Evolutionary conservation across 306 rosid species (phyloP).

Genomic region (Mimosa bimucronata): DNA sequence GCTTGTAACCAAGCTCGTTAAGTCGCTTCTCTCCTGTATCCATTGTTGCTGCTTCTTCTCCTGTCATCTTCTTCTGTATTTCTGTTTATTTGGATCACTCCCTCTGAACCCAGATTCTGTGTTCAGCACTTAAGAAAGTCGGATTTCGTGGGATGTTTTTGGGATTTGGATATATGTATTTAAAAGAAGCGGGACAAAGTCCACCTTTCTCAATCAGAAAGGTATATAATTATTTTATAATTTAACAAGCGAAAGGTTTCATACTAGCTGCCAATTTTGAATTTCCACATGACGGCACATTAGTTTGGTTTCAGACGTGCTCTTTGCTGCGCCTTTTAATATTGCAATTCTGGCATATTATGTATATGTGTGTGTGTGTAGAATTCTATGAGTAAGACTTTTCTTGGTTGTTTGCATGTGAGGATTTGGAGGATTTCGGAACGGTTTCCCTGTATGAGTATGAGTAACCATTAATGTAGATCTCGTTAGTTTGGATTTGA

Average conservation of each 20-base stretch:
- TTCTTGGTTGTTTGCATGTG: background rate
- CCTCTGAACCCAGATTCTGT: constrained; percentile 35
- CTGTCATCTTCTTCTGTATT: constrained; percentile 27
- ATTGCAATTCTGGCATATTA: background rate
- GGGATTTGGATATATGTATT: background rate
- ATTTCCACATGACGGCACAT: background rate
- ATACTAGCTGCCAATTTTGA: constrained; percentile 32
- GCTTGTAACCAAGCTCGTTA: constrained; percentile 88
- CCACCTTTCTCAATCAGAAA: background rate
- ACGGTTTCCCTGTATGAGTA: too few relatives aligned
- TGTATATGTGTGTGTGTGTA: too few relatives aligned
- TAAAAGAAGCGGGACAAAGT: background rate
- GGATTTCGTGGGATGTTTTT: background rate
- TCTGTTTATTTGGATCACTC: too few relatives aligned
- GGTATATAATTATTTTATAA: background rate
- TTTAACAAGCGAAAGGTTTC: background rate
- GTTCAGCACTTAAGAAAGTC: background rate
- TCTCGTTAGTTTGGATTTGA: too few relatives aligned
- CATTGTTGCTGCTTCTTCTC: constrained; percentile 38
- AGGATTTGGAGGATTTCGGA: too few relatives aligned
- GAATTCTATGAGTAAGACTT: too few relatives aligned
- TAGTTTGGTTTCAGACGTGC: background rate
- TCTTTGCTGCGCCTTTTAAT: background rate
- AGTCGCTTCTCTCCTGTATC: constrained; percentile 84
- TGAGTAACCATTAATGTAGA: too few relatives aligned